A percentile compares a stretch with the other conserved stretches of the same genome.
These are phyloP conservation scores for Eurotiales sp. DNA, from an alignment of 2,329 filamentous ascomycete species.

Conservation along the genomic window DNA sequence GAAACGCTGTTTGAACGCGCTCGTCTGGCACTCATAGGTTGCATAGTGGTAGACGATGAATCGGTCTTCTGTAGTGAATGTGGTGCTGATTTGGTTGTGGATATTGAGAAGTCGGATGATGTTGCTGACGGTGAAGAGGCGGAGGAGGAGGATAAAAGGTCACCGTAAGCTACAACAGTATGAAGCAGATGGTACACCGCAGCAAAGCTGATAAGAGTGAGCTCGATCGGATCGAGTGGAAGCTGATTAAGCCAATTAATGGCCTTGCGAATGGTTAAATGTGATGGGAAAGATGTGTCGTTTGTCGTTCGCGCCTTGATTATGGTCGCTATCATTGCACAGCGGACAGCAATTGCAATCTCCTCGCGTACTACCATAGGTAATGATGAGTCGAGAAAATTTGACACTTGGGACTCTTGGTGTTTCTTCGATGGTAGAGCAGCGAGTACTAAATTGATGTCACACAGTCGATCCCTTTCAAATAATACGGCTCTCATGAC, in stretches of 20 bases:
- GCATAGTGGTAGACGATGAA: constrained; percentile 9
- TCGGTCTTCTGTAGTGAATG: constrained; percentile 19
- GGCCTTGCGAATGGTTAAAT: constrained; percentile 38
- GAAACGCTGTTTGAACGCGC: constrained; percentile 18
- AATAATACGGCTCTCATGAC: constrained; percentile 58
- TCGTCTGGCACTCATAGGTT: constrained; percentile 13
- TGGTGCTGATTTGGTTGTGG: constrained; percentile 14
- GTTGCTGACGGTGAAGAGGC: constrained; percentile 18
- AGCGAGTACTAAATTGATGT: constrained; percentile 53
- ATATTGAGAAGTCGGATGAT: constrained; percentile 10
- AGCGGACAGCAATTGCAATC: constrained; percentile 54
- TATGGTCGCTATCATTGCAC: constrained; percentile 57
- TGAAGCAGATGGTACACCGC: constrained; percentile 41
- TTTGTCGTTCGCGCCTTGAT: constrained; percentile 36
- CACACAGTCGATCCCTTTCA: constrained; percentile 48
- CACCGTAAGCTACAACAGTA: constrained; percentile 37
- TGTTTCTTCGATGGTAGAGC: constrained; percentile 45
- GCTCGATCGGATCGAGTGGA: constrained; percentile 40
- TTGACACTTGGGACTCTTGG: constrained; percentile 29
- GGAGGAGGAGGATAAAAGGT: constrained; percentile 27
- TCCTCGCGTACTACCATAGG: constrained; percentile 49
- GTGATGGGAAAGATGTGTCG: constrained; percentile 30
- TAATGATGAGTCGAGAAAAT: constrained; percentile 54
- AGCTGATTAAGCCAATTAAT: constrained; percentile 41
- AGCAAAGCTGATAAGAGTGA: constrained; percentile 40